A percentile compares a stretch with the other conserved stretches of the same genome.
Evolutionary conservation across 768 basidiomycete genomes (phyloP).

Genomic region (Xerocomellus intermedius): DNA sequence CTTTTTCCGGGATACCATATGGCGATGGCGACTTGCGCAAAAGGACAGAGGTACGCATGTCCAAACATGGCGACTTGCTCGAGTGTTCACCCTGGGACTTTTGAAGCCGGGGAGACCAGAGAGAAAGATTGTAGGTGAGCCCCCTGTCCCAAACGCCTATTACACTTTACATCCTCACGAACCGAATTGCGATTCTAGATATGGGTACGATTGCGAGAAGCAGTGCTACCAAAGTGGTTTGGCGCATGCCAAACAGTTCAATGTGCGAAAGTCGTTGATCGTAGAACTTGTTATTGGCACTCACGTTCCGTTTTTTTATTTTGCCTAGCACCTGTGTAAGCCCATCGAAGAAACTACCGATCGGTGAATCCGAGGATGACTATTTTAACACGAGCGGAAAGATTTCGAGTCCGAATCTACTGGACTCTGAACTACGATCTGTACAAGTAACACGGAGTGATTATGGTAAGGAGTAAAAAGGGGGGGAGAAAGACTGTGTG

Average conservation of each 20-base stretch:
- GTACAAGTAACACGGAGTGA: too few species aligned
- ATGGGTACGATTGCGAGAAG: constrained; percentile 2
- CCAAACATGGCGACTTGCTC: too few species aligned
- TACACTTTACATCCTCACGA: neutral
- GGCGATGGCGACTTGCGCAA: neutral
- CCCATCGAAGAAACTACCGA: neutral
- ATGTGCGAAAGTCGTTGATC: neutral
- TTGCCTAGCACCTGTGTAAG: neutral
- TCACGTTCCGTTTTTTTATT: too few species aligned
- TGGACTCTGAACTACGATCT: too few species aligned
- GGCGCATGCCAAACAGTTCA: neutral
- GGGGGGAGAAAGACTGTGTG: too few species aligned
- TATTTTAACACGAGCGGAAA: too few species aligned
- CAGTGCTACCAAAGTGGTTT: neutral
- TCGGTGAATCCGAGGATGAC: too few species aligned
- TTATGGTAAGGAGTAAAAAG: too few species aligned
- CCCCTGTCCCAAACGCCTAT: neutral
- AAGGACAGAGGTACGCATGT: neutral
- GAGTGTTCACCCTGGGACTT: neutral
- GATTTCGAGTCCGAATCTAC: too few species aligned
- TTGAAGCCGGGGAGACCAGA: neutral
- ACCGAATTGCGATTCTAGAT: neutral
- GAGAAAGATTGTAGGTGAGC: constrained; percentile 1
- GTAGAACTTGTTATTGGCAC: neutral
- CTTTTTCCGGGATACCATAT: neutral